These are phyloP conservation scores for Perkinsus olseni DNA, from an alignment of 169 alveolate species.

Conservation along the genomic window DNA sequence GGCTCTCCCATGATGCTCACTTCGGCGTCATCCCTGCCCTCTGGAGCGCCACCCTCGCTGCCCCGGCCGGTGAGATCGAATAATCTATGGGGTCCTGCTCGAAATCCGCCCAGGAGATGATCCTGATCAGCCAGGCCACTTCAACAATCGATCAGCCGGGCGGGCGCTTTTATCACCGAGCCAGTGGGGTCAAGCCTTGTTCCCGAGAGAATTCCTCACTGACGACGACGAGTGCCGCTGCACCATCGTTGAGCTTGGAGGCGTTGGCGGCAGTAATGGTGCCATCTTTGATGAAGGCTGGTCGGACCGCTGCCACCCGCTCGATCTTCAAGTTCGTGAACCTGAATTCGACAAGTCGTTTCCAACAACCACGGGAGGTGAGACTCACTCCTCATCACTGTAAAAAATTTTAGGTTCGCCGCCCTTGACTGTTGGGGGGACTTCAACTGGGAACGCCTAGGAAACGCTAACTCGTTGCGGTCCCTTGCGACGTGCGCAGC, in stretches of 20 bases:
- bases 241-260: conserved; percentile 83
- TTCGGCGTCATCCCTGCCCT: conserved; percentile 43
- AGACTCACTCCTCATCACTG: not conserved
- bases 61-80: conserved; percentile 75
- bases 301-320: conserved; percentile 54
- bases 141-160: not conserved
- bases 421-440: conserved; percentile 29
- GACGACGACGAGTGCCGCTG: conserved; percentile 72
- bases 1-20: too few relatives aligned
- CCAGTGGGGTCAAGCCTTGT: conserved; percentile 67
- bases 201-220: conserved; percentile 58
- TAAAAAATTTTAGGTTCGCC: conserved; percentile 59
- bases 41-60: conserved; percentile 52
- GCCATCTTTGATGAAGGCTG: conserved; percentile 73
- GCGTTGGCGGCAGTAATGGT: conserved; percentile 82
- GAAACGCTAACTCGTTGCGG: too few relatives aligned
- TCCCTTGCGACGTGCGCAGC: too few relatives aligned
- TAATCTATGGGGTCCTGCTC: conserved; percentile 73
- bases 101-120: conserved; percentile 68
- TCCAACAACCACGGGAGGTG: not conserved
- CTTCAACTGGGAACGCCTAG: not conserved
- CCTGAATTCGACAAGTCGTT: not conserved
- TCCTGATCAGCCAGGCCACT: conserved; percentile 19
- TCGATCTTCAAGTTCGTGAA: conserved; percentile 29
- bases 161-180: conserved; percentile 25